Evolutionary conservation across 2,329 filamentous ascomycete genomes (phyloP).

Genomic region (Thermothelomyces thermophilus): DNA sequence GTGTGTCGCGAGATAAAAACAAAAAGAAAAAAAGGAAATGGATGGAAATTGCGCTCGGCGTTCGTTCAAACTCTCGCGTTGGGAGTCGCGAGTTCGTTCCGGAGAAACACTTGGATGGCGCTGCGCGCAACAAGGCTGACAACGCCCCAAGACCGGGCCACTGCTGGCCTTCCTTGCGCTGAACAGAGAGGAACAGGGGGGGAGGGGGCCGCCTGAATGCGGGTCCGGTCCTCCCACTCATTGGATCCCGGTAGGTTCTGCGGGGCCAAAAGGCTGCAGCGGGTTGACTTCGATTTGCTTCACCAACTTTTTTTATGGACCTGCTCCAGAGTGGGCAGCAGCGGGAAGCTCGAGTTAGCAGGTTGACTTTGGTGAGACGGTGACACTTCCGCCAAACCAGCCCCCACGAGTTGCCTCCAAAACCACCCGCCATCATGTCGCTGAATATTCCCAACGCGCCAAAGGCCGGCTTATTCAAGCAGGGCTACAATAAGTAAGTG

Average conservation of each 20-base stretch:
- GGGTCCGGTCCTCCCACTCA: slow-evolving; percentile 2
- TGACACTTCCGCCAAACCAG: slow-evolving; percentile 5
- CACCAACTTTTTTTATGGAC: slow-evolving; percentile 22
- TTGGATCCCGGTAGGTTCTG: slow-evolving; percentile 11
- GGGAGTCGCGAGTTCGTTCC: not conserved
- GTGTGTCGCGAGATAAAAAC: no score
- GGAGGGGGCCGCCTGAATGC: not conserved
- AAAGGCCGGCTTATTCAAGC: slow-evolving; percentile 89
- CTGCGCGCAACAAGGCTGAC: slow-evolving; percentile 20
- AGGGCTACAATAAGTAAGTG: slow-evolving; percentile 92
- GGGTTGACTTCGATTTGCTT: slow-evolving; percentile 19
- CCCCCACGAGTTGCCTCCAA: slow-evolving; percentile 5
- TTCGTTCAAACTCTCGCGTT: not conserved
- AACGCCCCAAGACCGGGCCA: not conserved
- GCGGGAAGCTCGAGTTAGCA: slow-evolving; percentile 11
- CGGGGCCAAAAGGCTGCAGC: slow-evolving; percentile 23
- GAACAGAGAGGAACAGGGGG: not conserved
- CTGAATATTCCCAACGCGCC: slow-evolving; percentile 92
- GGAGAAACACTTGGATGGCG: not conserved
- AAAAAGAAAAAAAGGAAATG: no score
- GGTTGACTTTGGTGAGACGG: slow-evolving; percentile 6
- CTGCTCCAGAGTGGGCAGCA: slow-evolving; percentile 16
- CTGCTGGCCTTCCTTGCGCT: not conserved
- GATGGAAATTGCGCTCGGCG: not conserved
- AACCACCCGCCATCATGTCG: slow-evolving; percentile 61